Evolutionary conservation across 139 green algal species (phyloP), one percentile per base, ranked within the genome.

Genomic region (Closterium sp.): DNA sequence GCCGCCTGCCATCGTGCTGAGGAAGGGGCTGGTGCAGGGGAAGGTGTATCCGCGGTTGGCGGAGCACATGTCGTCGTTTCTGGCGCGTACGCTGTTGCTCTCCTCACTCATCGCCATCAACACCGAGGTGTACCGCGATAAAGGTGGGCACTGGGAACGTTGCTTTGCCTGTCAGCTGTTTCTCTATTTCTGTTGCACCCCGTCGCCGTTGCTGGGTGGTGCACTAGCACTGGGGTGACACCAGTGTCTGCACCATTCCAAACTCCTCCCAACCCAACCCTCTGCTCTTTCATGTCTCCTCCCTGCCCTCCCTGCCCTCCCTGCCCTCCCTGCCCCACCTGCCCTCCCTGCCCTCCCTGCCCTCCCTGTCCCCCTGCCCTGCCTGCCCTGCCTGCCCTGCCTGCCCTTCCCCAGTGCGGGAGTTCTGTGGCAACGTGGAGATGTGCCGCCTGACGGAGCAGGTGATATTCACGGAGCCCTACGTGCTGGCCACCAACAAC

Each of bases 401-500:
- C n/a, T 88, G 32, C 3, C 19, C 31, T 8, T 33, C 16, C 3
- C 84, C 90, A 55, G 43, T 93, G 16, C 93, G 90, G 1, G 86
- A 88, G 64, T 93, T 55, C 28, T 86, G 55, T 33, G 88, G 87
- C 33, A 99, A 99, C 92, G 86, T 94, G 12, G 96, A 97, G 90
- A 97, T 99, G 95, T 99, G 97, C 94, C 91, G 91, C 2, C 95
- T 99, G 12, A 99, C 97, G 4, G 98, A 99, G 96, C 95, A 97
- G 91, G 97, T 99, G 84, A 97, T 99, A 88, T 99, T 99, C 95
- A 97, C 95, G 2, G 98, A 99, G 91, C 97, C 98, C 6, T 98
- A 97, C 95, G 92, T 92, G 69, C 69, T 88, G 0, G 96, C 96
- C 8, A 55, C 91, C 31, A 96, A 96, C 92, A 98, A 98, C 94